These are phyloP conservation scores for Solanum peruvianum DNA, from an alignment of 257 asterid species.

Conservation along the genomic window DNA sequence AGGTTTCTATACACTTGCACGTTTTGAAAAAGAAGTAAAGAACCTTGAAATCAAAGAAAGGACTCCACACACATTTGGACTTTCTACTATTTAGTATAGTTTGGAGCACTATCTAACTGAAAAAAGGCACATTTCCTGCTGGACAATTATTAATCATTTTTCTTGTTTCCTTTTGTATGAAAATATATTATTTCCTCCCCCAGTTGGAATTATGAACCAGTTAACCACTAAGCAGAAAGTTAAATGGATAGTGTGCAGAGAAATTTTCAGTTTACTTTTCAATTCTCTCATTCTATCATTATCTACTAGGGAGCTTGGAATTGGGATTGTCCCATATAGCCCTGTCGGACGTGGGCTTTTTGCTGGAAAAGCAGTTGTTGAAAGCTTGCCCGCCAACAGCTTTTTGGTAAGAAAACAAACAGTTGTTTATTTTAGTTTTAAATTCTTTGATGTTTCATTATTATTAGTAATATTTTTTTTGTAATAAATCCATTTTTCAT, in stretches of 20 bases:
- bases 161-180: no score
- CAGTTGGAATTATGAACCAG: no score
- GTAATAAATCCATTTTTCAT: neutral
- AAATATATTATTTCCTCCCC: no score
- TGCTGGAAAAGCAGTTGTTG: slow-evolving; percentile 38
- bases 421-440: neutral
- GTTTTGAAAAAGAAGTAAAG: neutral
- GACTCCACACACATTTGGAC: neutral
- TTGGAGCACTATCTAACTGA: neutral
- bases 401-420: slow-evolving; percentile 17
- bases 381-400: slow-evolving; percentile 25
- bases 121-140: neutral
- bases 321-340: slow-evolving; percentile 51
- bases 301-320: slow-evolving; percentile 43
- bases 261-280: neutral
- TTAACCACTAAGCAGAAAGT: neutral
- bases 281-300: neutral
- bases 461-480: neutral
- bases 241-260: neutral
- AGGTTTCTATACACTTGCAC: neutral
- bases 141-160: neutral
- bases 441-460: neutral
- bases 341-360: slow-evolving; percentile 45
- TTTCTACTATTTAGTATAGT: neutral
- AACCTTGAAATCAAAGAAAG: neutral